phyloP scores from a whole-genome alignment of 2,329 filamentous ascomycete species.

The Penicillium sp. region DNA sequence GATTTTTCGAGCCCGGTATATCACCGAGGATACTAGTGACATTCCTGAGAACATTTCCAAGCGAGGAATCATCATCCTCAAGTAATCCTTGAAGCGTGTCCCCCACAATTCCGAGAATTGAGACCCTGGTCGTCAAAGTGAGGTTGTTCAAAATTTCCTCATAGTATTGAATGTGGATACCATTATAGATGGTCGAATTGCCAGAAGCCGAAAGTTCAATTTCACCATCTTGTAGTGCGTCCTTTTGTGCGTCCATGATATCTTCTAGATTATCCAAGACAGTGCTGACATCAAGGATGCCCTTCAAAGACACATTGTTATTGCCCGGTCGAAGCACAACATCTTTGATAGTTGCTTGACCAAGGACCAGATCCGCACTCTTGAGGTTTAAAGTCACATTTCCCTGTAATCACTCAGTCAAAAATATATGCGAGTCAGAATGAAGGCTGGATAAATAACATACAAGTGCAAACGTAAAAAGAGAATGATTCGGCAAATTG shows the following conservation, averaged over 20 bases:
- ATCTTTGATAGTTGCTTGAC: constrained; percentile 22
- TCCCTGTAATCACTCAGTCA: constrained; percentile 30
- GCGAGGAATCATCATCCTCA: constrained; percentile 3
- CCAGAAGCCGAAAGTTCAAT: constrained; percentile 19
- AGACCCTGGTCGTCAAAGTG: constrained; percentile 17
- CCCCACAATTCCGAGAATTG: constrained; percentile 17
- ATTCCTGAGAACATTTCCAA: constrained; percentile 4
- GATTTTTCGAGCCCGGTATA: not conserved
- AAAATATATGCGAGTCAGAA: no score
- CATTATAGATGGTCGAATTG: constrained; percentile 19
- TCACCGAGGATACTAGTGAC: constrained; percentile 3
- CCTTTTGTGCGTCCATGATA: constrained; percentile 16
- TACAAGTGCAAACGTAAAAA: constrained; percentile 45
- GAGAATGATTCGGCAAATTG: constrained; percentile 52
- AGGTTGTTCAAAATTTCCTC: constrained; percentile 20
- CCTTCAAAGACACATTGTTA: constrained; percentile 22
- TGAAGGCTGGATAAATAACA: not conserved
- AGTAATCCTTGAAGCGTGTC: constrained; percentile 12
- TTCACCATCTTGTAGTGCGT: constrained; percentile 7
- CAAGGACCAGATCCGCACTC: constrained; percentile 23
- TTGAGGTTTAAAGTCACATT: constrained; percentile 53
- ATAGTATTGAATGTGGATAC: constrained; percentile 21
- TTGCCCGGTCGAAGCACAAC: constrained; percentile 25
- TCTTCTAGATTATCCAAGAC: constrained; percentile 15
- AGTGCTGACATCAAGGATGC: constrained; percentile 12